Percentiles rank a stretch among this genome's conserved stretches.
Conservation (phyloP, 2,329 filamentous ascomycete genomes). For the Clonostachys sp. region DNA sequence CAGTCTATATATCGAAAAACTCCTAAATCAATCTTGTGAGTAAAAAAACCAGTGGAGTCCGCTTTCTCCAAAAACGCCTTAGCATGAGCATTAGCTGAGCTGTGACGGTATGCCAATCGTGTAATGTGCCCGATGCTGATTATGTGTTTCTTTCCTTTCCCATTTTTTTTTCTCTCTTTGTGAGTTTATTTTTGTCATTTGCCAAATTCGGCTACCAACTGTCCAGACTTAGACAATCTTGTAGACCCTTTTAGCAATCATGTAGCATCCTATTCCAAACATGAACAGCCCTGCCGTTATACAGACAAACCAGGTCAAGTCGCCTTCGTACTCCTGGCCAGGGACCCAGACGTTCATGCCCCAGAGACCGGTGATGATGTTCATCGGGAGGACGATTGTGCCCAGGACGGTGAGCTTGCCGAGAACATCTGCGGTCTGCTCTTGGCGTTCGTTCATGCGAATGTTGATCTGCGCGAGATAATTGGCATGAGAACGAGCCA, state of each 20-base stretch:
- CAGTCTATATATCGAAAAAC: too few relatives aligned
- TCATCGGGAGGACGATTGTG: conserved; percentile 97
- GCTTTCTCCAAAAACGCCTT: too few relatives aligned
- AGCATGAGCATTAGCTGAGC: too few relatives aligned
- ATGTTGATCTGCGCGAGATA: conserved; percentile 99
- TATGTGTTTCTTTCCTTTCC: too few relatives aligned
- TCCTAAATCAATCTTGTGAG: too few relatives aligned
- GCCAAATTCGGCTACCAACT: too few relatives aligned
- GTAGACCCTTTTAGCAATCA: conserved; percentile 80
- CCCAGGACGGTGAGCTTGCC: conserved; percentile 93
- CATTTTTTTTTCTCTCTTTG: too few relatives aligned
- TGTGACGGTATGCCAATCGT: too few relatives aligned
- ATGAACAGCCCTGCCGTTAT: conserved; percentile 70
- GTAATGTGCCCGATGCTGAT: too few relatives aligned
- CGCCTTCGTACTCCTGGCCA: conserved; percentile 76
- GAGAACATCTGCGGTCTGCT: conserved; percentile 91
- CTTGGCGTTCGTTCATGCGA: conserved; percentile 95
- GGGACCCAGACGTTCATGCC: conserved; percentile 98
- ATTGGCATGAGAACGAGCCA: conserved; percentile 88
- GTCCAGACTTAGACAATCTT: conserved; percentile 57
- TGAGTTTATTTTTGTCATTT: too few relatives aligned
- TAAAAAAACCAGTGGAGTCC: too few relatives aligned
- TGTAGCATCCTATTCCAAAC: conserved; percentile 77
- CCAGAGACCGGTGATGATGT: conserved; percentile 97
- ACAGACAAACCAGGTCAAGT: conserved; percentile 70